Conservation (phyloP, 2,329 filamentous ascomycete genomes). For the Monilinia aucupariae region DNA sequence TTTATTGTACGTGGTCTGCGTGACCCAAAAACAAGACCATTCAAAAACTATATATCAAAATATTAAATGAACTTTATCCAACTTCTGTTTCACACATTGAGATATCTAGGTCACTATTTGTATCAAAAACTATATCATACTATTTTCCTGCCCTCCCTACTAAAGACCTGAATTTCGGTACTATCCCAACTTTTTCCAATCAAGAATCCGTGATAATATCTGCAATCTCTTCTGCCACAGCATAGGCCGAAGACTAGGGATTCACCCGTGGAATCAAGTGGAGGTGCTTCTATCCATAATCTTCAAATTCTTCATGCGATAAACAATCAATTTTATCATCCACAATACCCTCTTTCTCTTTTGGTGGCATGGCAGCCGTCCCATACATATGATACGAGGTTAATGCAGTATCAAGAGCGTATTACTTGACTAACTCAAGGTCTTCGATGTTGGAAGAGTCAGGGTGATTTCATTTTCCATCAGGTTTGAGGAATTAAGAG, state of each 20-base stretch:
- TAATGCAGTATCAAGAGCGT: background rate
- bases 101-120: background rate
- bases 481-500: background rate
- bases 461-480: slow-evolving; percentile 5
- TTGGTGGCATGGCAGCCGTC: slow-evolving; percentile 9
- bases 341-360: slow-evolving; percentile 19
- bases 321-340: slow-evolving; percentile 19
- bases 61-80: background rate
- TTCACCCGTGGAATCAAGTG: background rate
- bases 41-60: no score
- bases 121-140: background rate
- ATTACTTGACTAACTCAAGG: slow-evolving; percentile 9
- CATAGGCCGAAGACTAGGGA: background rate
- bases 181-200: background rate
- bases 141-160: background rate
- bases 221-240: background rate
- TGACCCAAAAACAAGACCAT: no score
- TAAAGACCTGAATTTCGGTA: background rate
- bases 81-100: background rate
- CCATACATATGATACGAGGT: slow-evolving; percentile 5
- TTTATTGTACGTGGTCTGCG: background rate
- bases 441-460: background rate
- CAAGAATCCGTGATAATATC: background rate
- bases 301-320: slow-evolving; percentile 17
- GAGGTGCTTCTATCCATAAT: slow-evolving; percentile 21